Percentiles rank a stretch among this genome's conserved stretches.
Conservation (phyloP, 2,329 filamentous ascomycete species). For the Penicillium sp. region DNA sequence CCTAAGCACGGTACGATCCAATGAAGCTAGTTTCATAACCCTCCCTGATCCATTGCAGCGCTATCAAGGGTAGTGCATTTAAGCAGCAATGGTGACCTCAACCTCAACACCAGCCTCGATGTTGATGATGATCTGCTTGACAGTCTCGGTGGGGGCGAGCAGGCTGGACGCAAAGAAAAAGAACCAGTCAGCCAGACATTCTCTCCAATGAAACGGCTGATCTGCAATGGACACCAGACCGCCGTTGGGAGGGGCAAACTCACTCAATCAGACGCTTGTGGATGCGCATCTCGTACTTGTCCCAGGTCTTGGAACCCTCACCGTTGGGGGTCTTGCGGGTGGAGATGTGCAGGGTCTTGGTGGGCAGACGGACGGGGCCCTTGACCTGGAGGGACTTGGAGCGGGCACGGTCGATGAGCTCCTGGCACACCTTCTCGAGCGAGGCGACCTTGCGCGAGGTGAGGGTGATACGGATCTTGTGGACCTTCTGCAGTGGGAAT, state of each 20-base stretch:
- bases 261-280: slow-evolving; percentile 97
- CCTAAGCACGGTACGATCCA: slow-evolving; percentile 15
- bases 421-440: slow-evolving; percentile 96
- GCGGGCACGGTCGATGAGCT: slow-evolving; percentile 98
- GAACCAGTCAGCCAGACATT: slow-evolving; percentile 13
- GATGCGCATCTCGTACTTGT: slow-evolving; percentile 98
- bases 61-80: slow-evolving; percentile 31
- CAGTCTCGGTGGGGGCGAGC: slow-evolving; percentile 87
- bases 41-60: slow-evolving; percentile 25
- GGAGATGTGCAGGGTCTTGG: slow-evolving; percentile 94
- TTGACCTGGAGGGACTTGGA: slow-evolving; percentile 98
- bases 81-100: slow-evolving; percentile 54
- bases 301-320: slow-evolving; percentile 99
- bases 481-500: slow-evolving; percentile 65
- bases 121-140: slow-evolving; percentile 56
- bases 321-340: slow-evolving; percentile 99
- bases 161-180: slow-evolving; percentile 57
- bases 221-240: background rate
- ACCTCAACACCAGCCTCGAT: slow-evolving; percentile 55
- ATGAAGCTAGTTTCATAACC: slow-evolving; percentile 18
- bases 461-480: slow-evolving; percentile 98
- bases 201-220: background rate
- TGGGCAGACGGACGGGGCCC: slow-evolving; percentile 95
- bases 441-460: slow-evolving; percentile 91
- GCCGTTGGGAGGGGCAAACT: slow-evolving; percentile 45